A percentile compares a stretch with the other conserved stretches of the same genome.
Conservation (phyloP, 2,329 filamentous ascomycete genomes). For the Magnaporthiopsis incrustans region DNA sequence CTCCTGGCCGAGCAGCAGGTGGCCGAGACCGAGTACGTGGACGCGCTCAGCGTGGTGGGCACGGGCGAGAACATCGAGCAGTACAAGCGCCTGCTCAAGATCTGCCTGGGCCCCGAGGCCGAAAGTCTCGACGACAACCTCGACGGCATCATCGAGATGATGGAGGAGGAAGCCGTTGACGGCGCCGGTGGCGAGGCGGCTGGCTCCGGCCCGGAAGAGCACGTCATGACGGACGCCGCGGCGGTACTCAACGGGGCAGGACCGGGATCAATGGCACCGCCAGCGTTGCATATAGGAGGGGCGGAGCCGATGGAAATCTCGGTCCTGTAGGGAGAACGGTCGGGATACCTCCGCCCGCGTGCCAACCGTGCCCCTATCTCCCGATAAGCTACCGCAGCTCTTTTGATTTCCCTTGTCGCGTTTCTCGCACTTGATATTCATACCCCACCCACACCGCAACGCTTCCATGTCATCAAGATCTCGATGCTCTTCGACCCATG, state of each 20-base stretch:
- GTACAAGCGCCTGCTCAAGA: slow-evolving; percentile 61
- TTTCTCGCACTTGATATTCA: neutral
- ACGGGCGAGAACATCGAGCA: slow-evolving; percentile 66
- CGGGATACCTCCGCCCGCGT: neutral
- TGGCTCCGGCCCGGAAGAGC: neutral
- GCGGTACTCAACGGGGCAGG: neutral
- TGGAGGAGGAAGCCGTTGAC: slow-evolving; percentile 52
- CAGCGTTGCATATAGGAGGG: neutral
- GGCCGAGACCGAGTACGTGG: slow-evolving; percentile 60
- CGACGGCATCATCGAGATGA: slow-evolving; percentile 52
- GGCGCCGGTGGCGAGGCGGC: slow-evolving; percentile 18
- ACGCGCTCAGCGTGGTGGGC: slow-evolving; percentile 59
- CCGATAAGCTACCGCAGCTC: neutral
- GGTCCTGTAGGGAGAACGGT: slow-evolving; percentile 4
- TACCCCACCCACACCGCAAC: neutral
- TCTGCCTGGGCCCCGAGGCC: slow-evolving; percentile 60
- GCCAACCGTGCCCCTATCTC: too few species aligned
- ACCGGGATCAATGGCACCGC: neutral
- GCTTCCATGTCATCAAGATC: neutral
- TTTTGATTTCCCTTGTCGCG: neutral
- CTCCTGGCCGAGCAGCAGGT: slow-evolving; percentile 52
- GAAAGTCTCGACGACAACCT: slow-evolving; percentile 61
- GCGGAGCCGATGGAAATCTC: slow-evolving; percentile 7
- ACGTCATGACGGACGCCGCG: neutral
- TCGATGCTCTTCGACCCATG: neutral